A percentile compares a stretch with the other conserved stretches of the same genome.
These are phyloP conservation scores for Tylopilus sp. DNA, from an alignment of 768 basidiomycete species.

Conservation along the genomic window DNA sequence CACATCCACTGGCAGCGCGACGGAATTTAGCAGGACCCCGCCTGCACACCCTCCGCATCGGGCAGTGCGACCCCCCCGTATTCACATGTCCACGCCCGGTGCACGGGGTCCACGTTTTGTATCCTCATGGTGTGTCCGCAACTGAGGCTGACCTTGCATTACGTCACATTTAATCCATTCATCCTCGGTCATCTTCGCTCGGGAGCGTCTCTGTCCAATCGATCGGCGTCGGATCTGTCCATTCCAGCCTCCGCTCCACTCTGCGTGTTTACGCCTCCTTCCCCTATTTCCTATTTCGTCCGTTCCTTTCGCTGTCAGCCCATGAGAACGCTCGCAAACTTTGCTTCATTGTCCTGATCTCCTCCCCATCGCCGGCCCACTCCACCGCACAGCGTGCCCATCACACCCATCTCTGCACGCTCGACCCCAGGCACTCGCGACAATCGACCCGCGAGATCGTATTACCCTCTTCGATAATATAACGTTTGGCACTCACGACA, in stretches of 20 bases:
- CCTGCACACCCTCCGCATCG: not conserved
- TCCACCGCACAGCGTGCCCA: not conserved
- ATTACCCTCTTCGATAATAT: slow-evolving; percentile 2
- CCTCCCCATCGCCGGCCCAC: not conserved
- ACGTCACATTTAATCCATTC: not conserved
- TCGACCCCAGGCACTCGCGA: slow-evolving; percentile 21
- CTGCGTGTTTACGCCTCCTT: slow-evolving; percentile 13
- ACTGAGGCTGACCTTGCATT: slow-evolving; percentile 3
- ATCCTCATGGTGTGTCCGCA: slow-evolving; percentile 19
- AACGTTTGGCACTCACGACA: not conserved
- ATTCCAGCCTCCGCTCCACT: too few species aligned
- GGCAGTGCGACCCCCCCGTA: slow-evolving; percentile 15
- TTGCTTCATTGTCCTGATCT: not conserved
- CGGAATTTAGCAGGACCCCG: slow-evolving; percentile 17
- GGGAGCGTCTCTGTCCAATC: slow-evolving; percentile 14
- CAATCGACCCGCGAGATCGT: slow-evolving; percentile 16
- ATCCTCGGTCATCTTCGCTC: slow-evolving; percentile 15
- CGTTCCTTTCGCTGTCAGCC: too few species aligned
- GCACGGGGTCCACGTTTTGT: slow-evolving; percentile 16
- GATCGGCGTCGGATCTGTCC: slow-evolving; percentile 10
- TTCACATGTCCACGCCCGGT: slow-evolving; percentile 27
- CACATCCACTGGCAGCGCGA: slow-evolving; percentile 11
- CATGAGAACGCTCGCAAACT: too few species aligned
- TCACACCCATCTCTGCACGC: not conserved
- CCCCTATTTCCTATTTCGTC: slow-evolving; percentile 13